A percentile compares a stretch with the other conserved stretches of the same genome.
Evolutionary conservation across 257 asterid species (phyloP).

Genomic region (Capsicum rhomboideum): DNA sequence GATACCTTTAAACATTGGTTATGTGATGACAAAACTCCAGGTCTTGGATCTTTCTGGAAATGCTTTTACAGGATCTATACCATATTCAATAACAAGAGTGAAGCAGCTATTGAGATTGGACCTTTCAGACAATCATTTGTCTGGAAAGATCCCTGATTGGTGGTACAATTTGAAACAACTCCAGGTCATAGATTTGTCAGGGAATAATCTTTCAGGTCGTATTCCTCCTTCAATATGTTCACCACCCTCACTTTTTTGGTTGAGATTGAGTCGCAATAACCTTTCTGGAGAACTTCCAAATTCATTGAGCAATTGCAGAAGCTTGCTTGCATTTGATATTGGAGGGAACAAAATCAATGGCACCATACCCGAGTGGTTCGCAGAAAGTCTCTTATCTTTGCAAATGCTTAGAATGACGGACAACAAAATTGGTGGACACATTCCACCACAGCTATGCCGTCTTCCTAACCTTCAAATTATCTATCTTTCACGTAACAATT

Average conservation of each 20-base stretch:
- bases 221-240: constrained; percentile 2
- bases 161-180: constrained; percentile 5
- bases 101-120: not conserved
- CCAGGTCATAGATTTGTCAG: constrained; percentile 8
- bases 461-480: constrained; percentile 12
- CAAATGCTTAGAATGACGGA: not conserved
- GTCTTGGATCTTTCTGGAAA: constrained; percentile 5
- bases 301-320: not conserved
- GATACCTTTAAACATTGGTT: not conserved
- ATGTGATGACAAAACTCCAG: not conserved
- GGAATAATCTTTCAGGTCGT: constrained; percentile 7
- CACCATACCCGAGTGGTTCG: constrained; percentile 8
- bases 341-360: constrained; percentile 18
- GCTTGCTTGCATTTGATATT: constrained; percentile 14
- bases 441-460: constrained; percentile 9
- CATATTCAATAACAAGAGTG: not conserved
- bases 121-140: constrained; percentile 5
- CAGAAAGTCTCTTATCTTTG: not conserved
- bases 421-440: constrained; percentile 1
- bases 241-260: not conserved
- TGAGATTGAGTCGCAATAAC: constrained; percentile 11
- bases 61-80: constrained; percentile 1
- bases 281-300: constrained; percentile 12
- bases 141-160: constrained; percentile 3
- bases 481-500: constrained; percentile 9